phyloP scores from a whole-genome alignment of 1,139 yeast species.

The Geotrichum siamense region DNA sequence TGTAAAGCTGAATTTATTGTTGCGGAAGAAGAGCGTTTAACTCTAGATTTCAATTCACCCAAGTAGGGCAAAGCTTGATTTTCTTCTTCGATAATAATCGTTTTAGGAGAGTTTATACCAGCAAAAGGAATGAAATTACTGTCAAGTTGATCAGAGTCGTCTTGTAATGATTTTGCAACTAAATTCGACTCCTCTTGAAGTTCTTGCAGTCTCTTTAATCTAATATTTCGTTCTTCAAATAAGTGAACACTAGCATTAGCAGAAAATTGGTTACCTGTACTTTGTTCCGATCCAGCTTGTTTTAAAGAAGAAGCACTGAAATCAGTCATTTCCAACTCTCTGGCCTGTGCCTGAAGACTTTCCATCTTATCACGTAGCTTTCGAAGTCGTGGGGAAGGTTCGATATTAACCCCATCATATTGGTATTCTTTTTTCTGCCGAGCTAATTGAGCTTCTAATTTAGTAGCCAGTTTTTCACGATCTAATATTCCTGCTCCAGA shows the following conservation, averaged over 20 bases:
- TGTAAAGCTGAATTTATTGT: slow-evolving; percentile 2
- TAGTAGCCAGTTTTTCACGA: slow-evolving; percentile 38
- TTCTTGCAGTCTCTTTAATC: slow-evolving; percentile 27
- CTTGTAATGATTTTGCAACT: slow-evolving; percentile 21
- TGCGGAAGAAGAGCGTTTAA: slow-evolving; percentile 15
- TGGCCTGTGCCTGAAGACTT: slow-evolving; percentile 72
- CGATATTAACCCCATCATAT: slow-evolving; percentile 50
- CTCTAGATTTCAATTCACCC: slow-evolving; percentile 15
- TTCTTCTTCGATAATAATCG: slow-evolving; percentile 1
- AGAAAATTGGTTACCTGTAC: slow-evolving; percentile 15
- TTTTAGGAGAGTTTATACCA: slow-evolving; percentile 1
- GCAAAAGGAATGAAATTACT: slow-evolving; percentile 5
- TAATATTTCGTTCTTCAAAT: slow-evolving; percentile 25
- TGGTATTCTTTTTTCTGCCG: slow-evolving; percentile 57
- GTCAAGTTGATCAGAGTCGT: background rate
- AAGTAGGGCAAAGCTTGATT: slow-evolving; percentile 16
- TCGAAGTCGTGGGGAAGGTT: slow-evolving; percentile 71
- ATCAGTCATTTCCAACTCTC: slow-evolving; percentile 81
- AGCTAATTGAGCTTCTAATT: slow-evolving; percentile 52
- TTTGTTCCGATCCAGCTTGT: slow-evolving; percentile 30
- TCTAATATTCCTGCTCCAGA: slow-evolving; percentile 31
- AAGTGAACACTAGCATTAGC: slow-evolving; percentile 22
- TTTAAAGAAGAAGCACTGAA: slow-evolving; percentile 37
- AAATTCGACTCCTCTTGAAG: slow-evolving; percentile 33
- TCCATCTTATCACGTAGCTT: slow-evolving; percentile 81